Evolutionary conservation across 306 rosid genomes (phyloP), one percentile per base, ranked within the genome.

Genomic region (Trifolium fragiferum): DNA sequence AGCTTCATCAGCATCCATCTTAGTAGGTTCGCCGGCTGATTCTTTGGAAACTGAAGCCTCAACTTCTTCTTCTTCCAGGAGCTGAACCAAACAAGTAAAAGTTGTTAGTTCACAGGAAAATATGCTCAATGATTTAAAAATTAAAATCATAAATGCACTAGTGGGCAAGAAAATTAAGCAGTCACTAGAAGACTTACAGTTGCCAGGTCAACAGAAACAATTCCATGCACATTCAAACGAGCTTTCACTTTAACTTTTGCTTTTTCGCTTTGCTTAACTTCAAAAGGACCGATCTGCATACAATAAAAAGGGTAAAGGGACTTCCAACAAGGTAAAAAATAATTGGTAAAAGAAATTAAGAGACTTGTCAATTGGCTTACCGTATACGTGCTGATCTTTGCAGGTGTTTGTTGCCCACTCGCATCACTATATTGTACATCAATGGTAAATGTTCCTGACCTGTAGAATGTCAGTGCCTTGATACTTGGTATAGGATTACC

Each of bases 281-380:
- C 90, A 46, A 95, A 92, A 44, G 98, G 98, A 67, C 98, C 99
- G 80, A 95, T 89, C 99, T 95, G 87, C 85, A 81, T 2, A 68
- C 21, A 3, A 68, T 68, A 15, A 65, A 21, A 68, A 47, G 11
- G 30, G 62, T 74, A 23, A 70, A 19, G 23, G 3, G 20, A 35
- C 9, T 9, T 10, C 76, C 40, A 47, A 30, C 5, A 37, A 37
- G 6, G 21, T 2, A 60, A 12, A 43, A 61, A n/a, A 3, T 6
- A 37, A 4, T 21, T 37, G 1, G 7, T 76, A 65, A 65, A 18
- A 5, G 47, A 35, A 47, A 12, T 18, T 8, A 46, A 38, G 2
- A 68, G 10, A 27, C 7, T 5, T n/a, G 37, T 33, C 62, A 47
- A 40, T 13, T 8, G 49, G 19, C 96, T 83, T 78, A 95, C 99